Evolutionary conservation across 2,329 filamentous ascomycete species (phyloP).

Genomic region (Orbilia oligospora): DNA sequence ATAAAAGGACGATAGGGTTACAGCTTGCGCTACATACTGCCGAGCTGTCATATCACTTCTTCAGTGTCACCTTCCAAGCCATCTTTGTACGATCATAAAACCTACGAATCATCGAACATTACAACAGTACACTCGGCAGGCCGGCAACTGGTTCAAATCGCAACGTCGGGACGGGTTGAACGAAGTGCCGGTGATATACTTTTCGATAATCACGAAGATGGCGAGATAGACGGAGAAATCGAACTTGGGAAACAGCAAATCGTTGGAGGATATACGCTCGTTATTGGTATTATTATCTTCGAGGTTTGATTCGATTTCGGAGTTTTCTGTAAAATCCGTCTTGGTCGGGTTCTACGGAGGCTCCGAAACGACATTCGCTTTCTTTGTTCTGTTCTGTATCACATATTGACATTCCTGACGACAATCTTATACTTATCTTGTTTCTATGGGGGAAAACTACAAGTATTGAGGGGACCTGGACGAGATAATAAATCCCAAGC

Average conservation of each 20-base stretch:
- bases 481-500: not conserved
- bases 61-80: constrained; percentile 27
- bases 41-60: constrained; percentile 9
- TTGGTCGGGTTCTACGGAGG: constrained; percentile 10
- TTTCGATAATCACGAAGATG: constrained; percentile 8
- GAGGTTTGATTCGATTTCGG: not conserved
- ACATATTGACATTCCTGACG: not conserved
- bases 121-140: constrained; percentile 1
- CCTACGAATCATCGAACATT: not conserved
- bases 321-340: constrained; percentile 23
- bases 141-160: constrained; percentile 13
- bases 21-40: constrained; percentile 10
- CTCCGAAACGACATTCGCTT: constrained; percentile 18
- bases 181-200: constrained; percentile 11
- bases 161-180: constrained; percentile 19
- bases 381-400: constrained; percentile 30
- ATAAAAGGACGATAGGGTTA: not conserved
- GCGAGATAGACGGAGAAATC: not conserved
- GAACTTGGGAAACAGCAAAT: not conserved
- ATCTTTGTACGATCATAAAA: constrained; percentile 18
- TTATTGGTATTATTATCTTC: not conserved
- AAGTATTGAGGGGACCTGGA: not conserved
- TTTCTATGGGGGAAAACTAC: not conserved
- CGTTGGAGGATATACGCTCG: not conserved
- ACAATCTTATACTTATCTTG: not conserved